Conservation (phyloP, 2,329 filamentous ascomycete genomes). For the Fusarium albidum region DNA sequence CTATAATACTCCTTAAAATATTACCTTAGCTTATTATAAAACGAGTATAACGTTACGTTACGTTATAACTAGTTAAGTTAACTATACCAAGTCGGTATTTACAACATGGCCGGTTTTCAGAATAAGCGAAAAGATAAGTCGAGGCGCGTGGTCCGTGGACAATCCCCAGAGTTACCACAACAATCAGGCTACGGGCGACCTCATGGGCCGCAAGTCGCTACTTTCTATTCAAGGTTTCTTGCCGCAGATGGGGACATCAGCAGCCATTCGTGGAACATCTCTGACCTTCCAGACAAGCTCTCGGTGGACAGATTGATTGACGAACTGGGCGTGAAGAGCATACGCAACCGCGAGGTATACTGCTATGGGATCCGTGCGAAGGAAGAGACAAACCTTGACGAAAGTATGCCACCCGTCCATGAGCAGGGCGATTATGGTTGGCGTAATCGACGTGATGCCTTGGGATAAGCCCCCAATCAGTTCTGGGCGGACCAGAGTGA, state of each 20-base stretch:
- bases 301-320: slow-evolving; percentile 97
- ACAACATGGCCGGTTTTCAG: too few species aligned
- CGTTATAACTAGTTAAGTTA: too few species aligned
- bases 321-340: slow-evolving; percentile 85
- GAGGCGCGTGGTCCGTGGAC: too few species aligned
- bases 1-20: too few species aligned
- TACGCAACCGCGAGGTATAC: slow-evolving; percentile 92
- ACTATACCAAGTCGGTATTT: too few species aligned
- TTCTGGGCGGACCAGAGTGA: slow-evolving; percentile 8
- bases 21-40: too few species aligned
- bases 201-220: slow-evolving; percentile 86
- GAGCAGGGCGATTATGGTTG: slow-evolving; percentile 18
- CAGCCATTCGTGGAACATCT: slow-evolving; percentile 98
- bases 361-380: slow-evolving; percentile 99
- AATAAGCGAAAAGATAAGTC: too few species aligned
- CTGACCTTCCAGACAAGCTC: slow-evolving; percentile 88
- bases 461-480: slow-evolving; percentile 9
- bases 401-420: slow-evolving; percentile 79
- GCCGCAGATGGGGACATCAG: slow-evolving; percentile 86
- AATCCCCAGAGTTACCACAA: too few species aligned
- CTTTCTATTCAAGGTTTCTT: too few species aligned
- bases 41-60: too few species aligned
- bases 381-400: slow-evolving; percentile 98
- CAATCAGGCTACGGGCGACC: too few species aligned
- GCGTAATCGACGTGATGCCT: slow-evolving; percentile 20